Conservation (phyloP, 148 eudicot genomes). For the Cornus suecica region DNA sequence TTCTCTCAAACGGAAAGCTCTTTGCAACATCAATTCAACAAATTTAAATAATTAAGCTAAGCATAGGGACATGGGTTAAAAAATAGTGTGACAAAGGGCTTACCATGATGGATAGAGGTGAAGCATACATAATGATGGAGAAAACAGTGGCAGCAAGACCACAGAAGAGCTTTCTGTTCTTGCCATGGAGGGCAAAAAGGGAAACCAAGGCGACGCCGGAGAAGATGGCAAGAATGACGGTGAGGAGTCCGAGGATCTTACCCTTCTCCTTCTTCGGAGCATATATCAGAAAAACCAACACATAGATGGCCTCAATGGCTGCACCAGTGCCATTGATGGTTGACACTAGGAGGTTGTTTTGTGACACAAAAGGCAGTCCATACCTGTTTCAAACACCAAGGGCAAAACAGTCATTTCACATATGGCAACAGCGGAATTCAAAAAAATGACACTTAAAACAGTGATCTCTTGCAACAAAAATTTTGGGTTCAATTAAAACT, state of each 20-base stretch:
- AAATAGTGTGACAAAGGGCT: constrained; percentile 7
- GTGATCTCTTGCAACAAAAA: background rate
- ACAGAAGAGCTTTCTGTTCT: constrained; percentile 50
- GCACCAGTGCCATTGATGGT: constrained; percentile 71
- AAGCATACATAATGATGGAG: constrained; percentile 80
- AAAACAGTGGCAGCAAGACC: constrained; percentile 68
- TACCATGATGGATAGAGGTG: constrained; percentile 84
- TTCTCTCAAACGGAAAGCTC: no score
- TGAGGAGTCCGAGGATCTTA: constrained; percentile 49
- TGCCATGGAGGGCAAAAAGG: constrained; percentile 50
- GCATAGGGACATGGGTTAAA: background rate
- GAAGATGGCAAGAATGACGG: constrained; percentile 40
- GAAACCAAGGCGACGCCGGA: constrained; percentile 52
- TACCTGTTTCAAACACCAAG: constrained; percentile 38
- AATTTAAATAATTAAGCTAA: no score
- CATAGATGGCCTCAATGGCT: constrained; percentile 55
- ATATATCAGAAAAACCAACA: constrained; percentile 46
- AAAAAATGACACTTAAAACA: background rate
- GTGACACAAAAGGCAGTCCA: constrained; percentile 74
- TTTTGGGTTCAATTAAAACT: no score
- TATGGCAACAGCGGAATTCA: background rate
- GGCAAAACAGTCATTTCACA: background rate
- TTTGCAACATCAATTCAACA: no score
- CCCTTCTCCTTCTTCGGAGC: constrained; percentile 71
- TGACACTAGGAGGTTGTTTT: constrained; percentile 59